A percentile compares a stretch with the other conserved stretches of the same genome.
These are phyloP conservation scores for Lippia alba DNA, from an alignment of 305 asterid species.

Conservation along the genomic window DNA sequence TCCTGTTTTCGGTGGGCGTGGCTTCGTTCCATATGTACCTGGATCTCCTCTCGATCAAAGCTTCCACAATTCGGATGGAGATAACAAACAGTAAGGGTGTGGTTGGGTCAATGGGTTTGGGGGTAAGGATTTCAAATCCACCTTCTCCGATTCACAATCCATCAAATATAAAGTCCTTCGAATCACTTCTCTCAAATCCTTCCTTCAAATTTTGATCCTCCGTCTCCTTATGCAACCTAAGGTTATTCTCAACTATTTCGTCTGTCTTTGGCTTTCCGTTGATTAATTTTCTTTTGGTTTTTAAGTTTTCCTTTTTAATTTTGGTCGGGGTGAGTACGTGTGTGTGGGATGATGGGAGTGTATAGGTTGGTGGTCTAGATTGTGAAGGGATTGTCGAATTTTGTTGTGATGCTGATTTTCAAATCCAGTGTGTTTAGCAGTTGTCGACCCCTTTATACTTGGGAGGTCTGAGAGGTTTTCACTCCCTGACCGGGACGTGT, in stretches of 20 bases:
- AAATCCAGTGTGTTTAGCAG: constrained; percentile 6
- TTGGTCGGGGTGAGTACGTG: neutral
- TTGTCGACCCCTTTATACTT: neutral
- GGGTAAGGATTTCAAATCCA: too few relatives aligned
- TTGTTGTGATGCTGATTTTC: constrained; percentile 4
- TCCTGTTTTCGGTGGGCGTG: constrained; percentile 74
- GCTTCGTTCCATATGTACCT: constrained; percentile 61
- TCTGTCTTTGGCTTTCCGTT: constrained; percentile 7
- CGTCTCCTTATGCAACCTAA: too few relatives aligned
- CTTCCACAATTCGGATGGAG: constrained; percentile 43
- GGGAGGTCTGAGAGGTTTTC: constrained; percentile 16
- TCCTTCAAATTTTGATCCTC: too few relatives aligned
- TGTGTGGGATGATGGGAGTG: constrained; percentile 12
- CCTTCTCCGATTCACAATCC: too few relatives aligned
- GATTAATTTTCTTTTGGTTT: neutral
- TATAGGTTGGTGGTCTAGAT: constrained; percentile 18
- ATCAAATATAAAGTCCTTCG: too few relatives aligned
- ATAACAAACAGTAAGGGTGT: constrained; percentile 32
- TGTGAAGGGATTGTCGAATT: constrained; percentile 1
- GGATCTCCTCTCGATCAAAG: constrained; percentile 64
- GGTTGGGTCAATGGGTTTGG: too few relatives aligned
- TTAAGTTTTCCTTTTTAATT: neutral
- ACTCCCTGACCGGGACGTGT: constrained; percentile 16
- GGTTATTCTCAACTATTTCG: neutral
- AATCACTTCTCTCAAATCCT: too few relatives aligned